Conservation (phyloP, 208 protist genomes). For the Trichomonas vaginalis region DNA sequence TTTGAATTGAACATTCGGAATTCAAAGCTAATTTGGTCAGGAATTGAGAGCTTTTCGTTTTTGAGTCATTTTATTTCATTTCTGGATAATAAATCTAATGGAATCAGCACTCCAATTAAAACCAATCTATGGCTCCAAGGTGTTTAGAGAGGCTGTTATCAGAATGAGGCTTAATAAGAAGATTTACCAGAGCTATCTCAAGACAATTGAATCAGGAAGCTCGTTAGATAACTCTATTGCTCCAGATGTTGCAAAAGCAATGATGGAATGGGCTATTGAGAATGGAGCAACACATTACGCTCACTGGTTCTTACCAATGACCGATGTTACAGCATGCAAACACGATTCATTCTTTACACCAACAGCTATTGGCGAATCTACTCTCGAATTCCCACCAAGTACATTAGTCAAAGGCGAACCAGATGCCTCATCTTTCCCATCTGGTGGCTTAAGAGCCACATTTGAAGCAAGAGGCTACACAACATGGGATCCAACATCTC, state of each 20-base stretch:
- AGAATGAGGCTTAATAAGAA: neutral
- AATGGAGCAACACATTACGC: conserved; percentile 49
- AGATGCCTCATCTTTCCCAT: conserved; percentile 60
- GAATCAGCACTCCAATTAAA: neutral
- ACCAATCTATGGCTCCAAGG: neutral
- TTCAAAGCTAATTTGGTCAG: neutral
- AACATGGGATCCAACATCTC: conserved; percentile 53
- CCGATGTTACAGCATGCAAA: conserved; percentile 31
- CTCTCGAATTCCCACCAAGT: conserved; percentile 23
- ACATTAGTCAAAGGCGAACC: conserved; percentile 54
- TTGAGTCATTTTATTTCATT: too few species aligned
- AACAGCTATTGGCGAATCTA: neutral
- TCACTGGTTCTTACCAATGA: conserved; percentile 55
- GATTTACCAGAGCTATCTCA: neutral
- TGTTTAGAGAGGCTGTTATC: neutral
- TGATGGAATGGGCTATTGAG: conserved; percentile 54
- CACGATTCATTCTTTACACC: conserved; percentile 13
- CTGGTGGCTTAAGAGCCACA: conserved; percentile 47
- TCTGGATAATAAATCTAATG: neutral
- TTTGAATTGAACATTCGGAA: too few species aligned
- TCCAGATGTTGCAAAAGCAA: conserved; percentile 41
- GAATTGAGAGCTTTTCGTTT: neutral
- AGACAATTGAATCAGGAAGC: neutral
- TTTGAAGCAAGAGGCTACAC: conserved; percentile 57
- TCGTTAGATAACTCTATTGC: neutral